phyloP scores from a whole-genome alignment of 2,329 filamentous ascomycete species.

The Exophiala spinifera region DNA sequence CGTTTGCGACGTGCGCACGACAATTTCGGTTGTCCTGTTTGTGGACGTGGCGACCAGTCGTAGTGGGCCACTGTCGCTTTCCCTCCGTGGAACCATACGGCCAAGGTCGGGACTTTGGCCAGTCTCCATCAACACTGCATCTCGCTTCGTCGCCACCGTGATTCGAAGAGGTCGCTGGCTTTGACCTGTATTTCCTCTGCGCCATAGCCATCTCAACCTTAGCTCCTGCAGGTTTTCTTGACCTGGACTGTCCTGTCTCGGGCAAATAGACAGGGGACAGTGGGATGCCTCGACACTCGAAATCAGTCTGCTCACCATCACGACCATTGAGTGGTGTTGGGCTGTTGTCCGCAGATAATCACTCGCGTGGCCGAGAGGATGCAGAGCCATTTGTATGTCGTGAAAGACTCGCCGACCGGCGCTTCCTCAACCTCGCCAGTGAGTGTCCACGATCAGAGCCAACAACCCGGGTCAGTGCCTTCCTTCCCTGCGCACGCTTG shows the following conservation, averaged over 20 bases:
- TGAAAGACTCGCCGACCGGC: constrained; percentile 12
- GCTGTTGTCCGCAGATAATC: neutral
- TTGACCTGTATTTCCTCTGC: neutral
- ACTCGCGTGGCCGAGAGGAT: constrained; percentile 1
- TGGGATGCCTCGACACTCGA: constrained; percentile 13
- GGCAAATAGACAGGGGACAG: constrained; percentile 4
- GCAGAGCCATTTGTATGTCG: constrained; percentile 13
- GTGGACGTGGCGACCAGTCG: constrained; percentile 21
- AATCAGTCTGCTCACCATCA: neutral
- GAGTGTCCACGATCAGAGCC: constrained; percentile 11
- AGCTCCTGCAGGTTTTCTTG: neutral
- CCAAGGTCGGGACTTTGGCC: constrained; percentile 21
- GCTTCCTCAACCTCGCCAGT: constrained; percentile 8
- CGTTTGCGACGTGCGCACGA: constrained; percentile 10
- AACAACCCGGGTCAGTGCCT: constrained; percentile 5
- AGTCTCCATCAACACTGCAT: constrained; percentile 15
- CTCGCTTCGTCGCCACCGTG: constrained; percentile 21
- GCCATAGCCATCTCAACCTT: constrained; percentile 1
- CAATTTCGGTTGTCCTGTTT: constrained; percentile 21
- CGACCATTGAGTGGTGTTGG: neutral
- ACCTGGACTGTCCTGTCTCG: constrained; percentile 2
- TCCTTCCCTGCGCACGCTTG: constrained; percentile 10
- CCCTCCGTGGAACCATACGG: constrained; percentile 11
- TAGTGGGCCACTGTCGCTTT: constrained; percentile 16
- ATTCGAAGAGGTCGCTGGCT: constrained; percentile 6